Base-by-base conservation (phyloP, 2,329 filamentous ascomycete species). In the Aspergillus fischeri region DNA sequence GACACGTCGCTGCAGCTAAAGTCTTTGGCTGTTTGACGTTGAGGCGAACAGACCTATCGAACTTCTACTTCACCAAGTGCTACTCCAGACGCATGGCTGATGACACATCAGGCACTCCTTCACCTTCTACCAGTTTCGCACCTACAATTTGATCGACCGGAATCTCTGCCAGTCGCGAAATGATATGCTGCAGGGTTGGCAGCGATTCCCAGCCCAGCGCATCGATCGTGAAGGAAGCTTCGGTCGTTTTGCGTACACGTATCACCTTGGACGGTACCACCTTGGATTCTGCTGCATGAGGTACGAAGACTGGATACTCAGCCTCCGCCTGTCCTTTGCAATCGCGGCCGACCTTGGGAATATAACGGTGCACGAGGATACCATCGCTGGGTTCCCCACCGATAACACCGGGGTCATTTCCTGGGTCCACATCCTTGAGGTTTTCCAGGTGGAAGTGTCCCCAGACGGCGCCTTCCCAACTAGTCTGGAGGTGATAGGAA, bases 141-240 rank as follows among this genome's bases (percentile, higher is more conserved):
- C 78, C 74, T 3, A 86, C 71, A 42, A 87, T 68, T 55, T 80
- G 79, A 63, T 82, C 85, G 1, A 86, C 68, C 0, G 84, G 85
- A 4, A 88, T 73, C 60, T 84, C 81, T 1, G 78, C 77, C 55
- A 87, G 67, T 14, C 78, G 73, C 21, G 72, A 69, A 4, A 83
- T 72, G 8, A 88, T 71, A 65, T 87, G 82, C 64, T 87, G 83
- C 53, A 87, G 70, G 2, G 84, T 88, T 0, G 85, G 86, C 57
- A 87, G 66, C 4, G 70, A 73, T 49, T 83, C 73, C 83, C 79
- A 83, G 62, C 83, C 78, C 17, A 80, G 62, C 0, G 71, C 72
- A 42, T 83, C 75, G 54, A 86, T 78, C 52, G 73, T 69, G 52
- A 87, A 68, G 2, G 64, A 74, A 0, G 80, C 79, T 11, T 75